phyloP scores from a whole-genome alignment of 768 basidiomycete species.

The Trametopsis cervina region DNA sequence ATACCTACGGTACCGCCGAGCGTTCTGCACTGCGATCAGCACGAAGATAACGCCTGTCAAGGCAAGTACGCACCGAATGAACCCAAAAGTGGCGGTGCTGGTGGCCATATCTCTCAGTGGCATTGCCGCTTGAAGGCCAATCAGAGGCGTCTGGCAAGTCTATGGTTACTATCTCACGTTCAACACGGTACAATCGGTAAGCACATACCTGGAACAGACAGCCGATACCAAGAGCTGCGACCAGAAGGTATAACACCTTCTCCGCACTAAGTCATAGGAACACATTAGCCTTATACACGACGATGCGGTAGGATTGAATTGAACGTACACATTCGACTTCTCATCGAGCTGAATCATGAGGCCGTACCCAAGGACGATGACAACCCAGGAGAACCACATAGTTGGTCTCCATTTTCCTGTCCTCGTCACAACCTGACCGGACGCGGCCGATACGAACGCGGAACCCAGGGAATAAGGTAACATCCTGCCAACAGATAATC shows the following conservation, averaged over 20 bases:
- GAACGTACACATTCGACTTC: constrained; percentile 39
- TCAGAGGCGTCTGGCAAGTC: constrained; percentile 51
- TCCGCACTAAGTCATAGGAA: constrained; percentile 28
- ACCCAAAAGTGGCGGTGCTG: constrained; percentile 61
- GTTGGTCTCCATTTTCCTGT: constrained; percentile 52
- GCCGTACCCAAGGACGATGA: constrained; percentile 60
- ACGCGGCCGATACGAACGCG: constrained; percentile 43
- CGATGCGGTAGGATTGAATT: constrained; percentile 1
- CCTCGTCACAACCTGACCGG: constrained; percentile 52
- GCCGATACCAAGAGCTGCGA: constrained; percentile 62
- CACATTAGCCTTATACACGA: not conserved
- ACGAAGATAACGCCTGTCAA: not conserved
- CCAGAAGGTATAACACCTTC: constrained; percentile 57
- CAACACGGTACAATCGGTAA: constrained; percentile 3
- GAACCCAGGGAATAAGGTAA: constrained; percentile 63
- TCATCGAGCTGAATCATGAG: constrained; percentile 66
- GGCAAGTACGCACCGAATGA: constrained; percentile 48
- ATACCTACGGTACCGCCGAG: constrained; percentile 76
- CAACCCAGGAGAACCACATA: constrained; percentile 54
- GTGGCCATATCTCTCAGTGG: constrained; percentile 85
- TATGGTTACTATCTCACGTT: not conserved
- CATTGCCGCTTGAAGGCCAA: constrained; percentile 82
- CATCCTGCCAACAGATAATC: too few species aligned
- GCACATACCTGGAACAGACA: constrained; percentile 47
- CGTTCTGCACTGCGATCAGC: constrained; percentile 32